A percentile compares a stretch with the other conserved stretches of the same genome.
Conservation (phyloP, 1,284 basidiomycete genomes). For the Grifola frondosa region DNA sequence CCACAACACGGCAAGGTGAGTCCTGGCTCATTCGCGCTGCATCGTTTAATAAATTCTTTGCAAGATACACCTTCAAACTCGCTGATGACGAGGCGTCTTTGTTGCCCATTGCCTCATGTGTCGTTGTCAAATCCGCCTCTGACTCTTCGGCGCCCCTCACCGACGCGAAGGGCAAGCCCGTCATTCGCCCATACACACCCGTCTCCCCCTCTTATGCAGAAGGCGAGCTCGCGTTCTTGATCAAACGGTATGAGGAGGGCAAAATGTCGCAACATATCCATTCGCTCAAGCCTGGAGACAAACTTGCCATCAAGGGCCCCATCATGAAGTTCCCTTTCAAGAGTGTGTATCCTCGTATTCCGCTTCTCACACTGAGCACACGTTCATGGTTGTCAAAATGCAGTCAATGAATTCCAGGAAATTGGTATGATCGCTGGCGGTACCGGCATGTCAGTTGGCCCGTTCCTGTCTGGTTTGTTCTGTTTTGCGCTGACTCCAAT, state of each 20-base stretch:
- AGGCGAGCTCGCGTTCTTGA: slow-evolving; percentile 78
- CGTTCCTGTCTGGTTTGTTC: background rate
- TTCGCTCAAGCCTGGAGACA: slow-evolving; percentile 74
- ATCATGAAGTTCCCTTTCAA: slow-evolving; percentile 83
- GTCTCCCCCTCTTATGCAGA: slow-evolving; percentile 70
- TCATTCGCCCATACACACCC: slow-evolving; percentile 88
- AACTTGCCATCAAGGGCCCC: slow-evolving; percentile 88
- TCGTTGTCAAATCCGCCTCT: slow-evolving; percentile 57
- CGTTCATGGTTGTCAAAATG: background rate
- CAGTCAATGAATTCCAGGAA: slow-evolving; percentile 83
- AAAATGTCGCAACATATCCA: slow-evolving; percentile 81
- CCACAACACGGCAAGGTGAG: slow-evolving; percentile 51
- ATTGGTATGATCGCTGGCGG: slow-evolving; percentile 91
- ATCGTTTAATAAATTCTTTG: background rate
- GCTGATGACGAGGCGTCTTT: slow-evolving; percentile 80
- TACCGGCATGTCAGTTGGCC: slow-evolving; percentile 71
- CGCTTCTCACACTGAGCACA: background rate
- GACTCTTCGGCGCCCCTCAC: slow-evolving; percentile 55
- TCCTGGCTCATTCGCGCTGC: slow-evolving; percentile 1
- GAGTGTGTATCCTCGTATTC: slow-evolving; percentile 40
- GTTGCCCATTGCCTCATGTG: slow-evolving; percentile 73
- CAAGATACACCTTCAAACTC: slow-evolving; percentile 82
- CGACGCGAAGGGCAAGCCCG: slow-evolving; percentile 85
- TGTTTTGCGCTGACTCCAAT: background rate
- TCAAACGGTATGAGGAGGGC: slow-evolving; percentile 86